Conservation (phyloP, 805 yeast genomes). For the Starmerella davenportii region DNA sequence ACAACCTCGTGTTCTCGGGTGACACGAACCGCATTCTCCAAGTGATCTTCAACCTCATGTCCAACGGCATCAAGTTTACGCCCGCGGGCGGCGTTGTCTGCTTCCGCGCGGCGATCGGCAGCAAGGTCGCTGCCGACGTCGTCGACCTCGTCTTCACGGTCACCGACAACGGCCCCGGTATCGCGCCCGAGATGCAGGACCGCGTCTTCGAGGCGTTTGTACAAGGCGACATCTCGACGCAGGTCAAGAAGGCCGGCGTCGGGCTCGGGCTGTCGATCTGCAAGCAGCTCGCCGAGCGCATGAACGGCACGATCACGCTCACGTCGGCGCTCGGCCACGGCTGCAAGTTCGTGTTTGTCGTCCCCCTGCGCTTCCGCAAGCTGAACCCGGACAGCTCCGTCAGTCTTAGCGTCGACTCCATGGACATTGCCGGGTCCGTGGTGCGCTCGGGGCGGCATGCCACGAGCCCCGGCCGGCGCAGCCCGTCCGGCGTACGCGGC, state of each 20-base stretch:
- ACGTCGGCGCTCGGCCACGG: slow-evolving; percentile 67
- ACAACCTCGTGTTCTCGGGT: slow-evolving; percentile 47
- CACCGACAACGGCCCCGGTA: slow-evolving; percentile 87
- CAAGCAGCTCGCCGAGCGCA: slow-evolving; percentile 72
- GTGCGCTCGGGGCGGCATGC: background rate
- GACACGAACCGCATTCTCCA: slow-evolving; percentile 84
- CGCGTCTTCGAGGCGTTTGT: slow-evolving; percentile 90
- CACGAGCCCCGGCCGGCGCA: no score
- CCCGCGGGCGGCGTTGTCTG: slow-evolving; percentile 72
- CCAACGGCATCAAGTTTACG: slow-evolving; percentile 81
- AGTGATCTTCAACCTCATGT: slow-evolving; percentile 78
- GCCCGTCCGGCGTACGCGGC: no score
- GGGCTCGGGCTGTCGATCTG: slow-evolving; percentile 85
- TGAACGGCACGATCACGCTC: slow-evolving; percentile 70
- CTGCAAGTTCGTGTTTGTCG: slow-evolving; percentile 61
- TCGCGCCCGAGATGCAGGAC: slow-evolving; percentile 60
- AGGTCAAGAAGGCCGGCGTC: slow-evolving; percentile 87
- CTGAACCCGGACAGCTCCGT: background rate
- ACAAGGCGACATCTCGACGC: slow-evolving; percentile 88
- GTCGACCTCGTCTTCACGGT: slow-evolving; percentile 43
- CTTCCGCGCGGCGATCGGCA: slow-evolving; percentile 24
- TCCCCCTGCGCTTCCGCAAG: slow-evolving; percentile 23
- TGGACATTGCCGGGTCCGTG: background rate
- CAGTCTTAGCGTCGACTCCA: background rate
- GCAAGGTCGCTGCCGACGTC: background rate